Conservation (phyloP, 176 grass and related monocot species). For the Tillandsia fasciculata region DNA sequence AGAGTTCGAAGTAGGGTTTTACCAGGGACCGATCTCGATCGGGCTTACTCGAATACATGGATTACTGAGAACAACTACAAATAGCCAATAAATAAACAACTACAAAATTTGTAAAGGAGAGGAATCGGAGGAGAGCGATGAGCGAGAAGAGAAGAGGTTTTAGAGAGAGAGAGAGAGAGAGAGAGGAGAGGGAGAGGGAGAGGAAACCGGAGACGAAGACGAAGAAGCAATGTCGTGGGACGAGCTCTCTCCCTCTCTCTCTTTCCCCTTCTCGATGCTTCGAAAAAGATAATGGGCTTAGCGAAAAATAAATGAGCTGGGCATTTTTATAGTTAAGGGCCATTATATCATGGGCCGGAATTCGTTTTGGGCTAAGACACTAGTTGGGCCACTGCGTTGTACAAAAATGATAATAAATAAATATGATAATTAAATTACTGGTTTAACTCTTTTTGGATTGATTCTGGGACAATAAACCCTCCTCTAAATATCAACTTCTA, state of each 20-base stretch:
- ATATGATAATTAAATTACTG: too few species aligned
- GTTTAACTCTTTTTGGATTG: too few species aligned
- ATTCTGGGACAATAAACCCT: too few species aligned
- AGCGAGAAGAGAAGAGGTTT: too few species aligned
- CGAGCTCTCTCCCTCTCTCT: background rate
- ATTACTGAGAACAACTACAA: background rate
- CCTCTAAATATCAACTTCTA: too few species aligned
- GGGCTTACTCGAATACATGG: background rate
- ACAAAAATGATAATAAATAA: too few species aligned
- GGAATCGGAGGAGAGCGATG: background rate
- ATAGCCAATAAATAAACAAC: background rate
- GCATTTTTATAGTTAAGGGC: background rate
- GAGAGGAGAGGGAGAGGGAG: background rate
- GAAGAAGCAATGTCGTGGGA: background rate
- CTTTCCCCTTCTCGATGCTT: background rate
- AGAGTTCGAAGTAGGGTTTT: background rate
- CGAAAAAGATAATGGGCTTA: background rate
- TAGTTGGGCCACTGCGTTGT: too few species aligned
- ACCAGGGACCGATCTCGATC: constrained; percentile 14
- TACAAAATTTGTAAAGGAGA: background rate
- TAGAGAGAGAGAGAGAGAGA: too few species aligned
- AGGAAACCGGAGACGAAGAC: background rate
- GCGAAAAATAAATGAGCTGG: background rate
- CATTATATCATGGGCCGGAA: too few species aligned
- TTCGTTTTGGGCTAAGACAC: too few species aligned